Percentiles rank a stretch among this genome's conserved stretches.
Evolutionary conservation across 495 filamentous ascomycete species (phyloP).

Genomic region (Daldinia vernicosa): DNA sequence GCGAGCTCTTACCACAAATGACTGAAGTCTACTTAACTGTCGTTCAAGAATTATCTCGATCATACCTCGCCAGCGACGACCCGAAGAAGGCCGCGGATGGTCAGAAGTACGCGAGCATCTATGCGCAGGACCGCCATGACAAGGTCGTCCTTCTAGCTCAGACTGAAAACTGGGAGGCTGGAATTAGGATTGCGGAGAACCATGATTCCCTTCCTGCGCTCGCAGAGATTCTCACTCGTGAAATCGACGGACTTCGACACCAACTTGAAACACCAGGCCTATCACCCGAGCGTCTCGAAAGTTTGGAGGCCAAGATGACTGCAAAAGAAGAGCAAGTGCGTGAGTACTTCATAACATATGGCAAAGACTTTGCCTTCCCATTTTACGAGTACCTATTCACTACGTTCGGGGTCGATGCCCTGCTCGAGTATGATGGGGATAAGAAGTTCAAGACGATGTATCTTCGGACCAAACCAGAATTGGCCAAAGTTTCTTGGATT

Average conservation of each 20-base stretch:
- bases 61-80: conserved; percentile 51
- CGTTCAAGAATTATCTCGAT: conserved; percentile 53
- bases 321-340: conserved; percentile 55
- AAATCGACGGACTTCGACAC: conserved; percentile 48
- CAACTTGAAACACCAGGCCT: conserved; percentile 32
- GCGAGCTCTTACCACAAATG: conserved; percentile 52
- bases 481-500: conserved; percentile 89
- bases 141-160: conserved; percentile 65
- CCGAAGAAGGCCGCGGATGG: conserved; percentile 46
- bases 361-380: conserved; percentile 78
- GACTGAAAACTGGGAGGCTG: conserved; percentile 73
- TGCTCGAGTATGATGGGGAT: conserved; percentile 71
- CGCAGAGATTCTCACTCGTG: conserved; percentile 64
- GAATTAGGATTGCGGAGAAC: conserved; percentile 76
- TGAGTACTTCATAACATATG: conserved; percentile 75
- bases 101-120: conserved; percentile 49
- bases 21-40: conserved; percentile 58
- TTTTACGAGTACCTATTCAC: conserved; percentile 80
- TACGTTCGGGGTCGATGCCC: conserved; percentile 66
- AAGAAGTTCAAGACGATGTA: conserved; percentile 79
- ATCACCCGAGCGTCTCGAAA: conserved; percentile 36
- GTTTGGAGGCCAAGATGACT: conserved; percentile 43
- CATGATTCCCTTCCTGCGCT: conserved; percentile 74
- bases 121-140: conserved; percentile 51
- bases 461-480: conserved; percentile 71